Percentiles rank a stretch among this genome's conserved stretches.
Evolutionary conservation across 306 rosid species (phyloP).

Genomic region (Quercus aquifolioides): DNA sequence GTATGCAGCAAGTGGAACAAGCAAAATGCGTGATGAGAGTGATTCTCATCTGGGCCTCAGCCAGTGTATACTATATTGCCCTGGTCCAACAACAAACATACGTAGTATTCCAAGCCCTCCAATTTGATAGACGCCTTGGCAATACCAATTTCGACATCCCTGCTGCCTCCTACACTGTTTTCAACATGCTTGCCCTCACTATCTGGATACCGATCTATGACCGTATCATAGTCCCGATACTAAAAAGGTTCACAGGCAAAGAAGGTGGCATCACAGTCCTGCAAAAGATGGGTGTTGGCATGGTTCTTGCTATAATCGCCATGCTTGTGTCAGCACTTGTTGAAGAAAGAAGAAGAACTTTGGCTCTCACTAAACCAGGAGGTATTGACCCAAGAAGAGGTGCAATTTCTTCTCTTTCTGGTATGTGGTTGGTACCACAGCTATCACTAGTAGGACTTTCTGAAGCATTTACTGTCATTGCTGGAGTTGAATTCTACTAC

Average conservation of each 20-base stretch:
- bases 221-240: conserved; percentile 51
- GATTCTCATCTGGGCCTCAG: conserved; percentile 64
- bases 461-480: conserved; percentile 52
- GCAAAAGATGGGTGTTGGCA: conserved; percentile 74
- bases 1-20: conserved; percentile 88
- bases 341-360: conserved; percentile 45
- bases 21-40: conserved; percentile 65
- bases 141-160: conserved; percentile 55
- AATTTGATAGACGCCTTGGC: conserved; percentile 57
- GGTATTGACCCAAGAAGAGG: conserved; percentile 66
- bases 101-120: conserved; percentile 83
- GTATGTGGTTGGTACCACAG: conserved; percentile 71
- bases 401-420: conserved; percentile 73
- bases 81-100: conserved; percentile 55
- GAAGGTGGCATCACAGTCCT: conserved; percentile 76
- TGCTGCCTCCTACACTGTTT: conserved; percentile 56
- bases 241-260: conserved; percentile 43
- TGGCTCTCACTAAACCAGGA: conserved; percentile 45
- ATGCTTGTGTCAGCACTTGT: conserved; percentile 55
- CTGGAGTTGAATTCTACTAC: conserved; percentile 71
- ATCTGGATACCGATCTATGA: conserved; percentile 69
- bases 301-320: conserved; percentile 36
- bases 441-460: conserved; percentile 48
- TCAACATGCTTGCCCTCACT: conserved; percentile 61
- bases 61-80: conserved; percentile 28